These are phyloP conservation scores for Rosa multiflora DNA, from an alignment of 306 rosid genomes.

Conservation along the genomic window DNA sequence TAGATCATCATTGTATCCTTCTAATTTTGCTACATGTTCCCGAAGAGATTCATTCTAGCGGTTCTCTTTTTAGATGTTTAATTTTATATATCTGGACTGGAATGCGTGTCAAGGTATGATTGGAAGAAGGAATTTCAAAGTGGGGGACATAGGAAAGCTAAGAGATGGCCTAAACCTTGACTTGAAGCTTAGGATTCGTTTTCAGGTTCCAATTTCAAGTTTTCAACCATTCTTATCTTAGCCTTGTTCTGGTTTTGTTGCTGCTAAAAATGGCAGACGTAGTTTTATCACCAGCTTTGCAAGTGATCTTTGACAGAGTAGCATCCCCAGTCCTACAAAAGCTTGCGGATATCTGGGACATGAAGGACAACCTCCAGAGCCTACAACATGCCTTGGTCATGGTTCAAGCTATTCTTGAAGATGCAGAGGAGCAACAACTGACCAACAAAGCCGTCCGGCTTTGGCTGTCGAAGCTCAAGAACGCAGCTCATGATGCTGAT, in stretches of 20 bases:
- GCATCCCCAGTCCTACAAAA: constrained; percentile 9
- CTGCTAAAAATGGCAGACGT: background rate
- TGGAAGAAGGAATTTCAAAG: no score
- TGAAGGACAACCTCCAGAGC: background rate
- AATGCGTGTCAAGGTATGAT: no score
- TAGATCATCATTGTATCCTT: no score
- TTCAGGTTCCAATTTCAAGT: no score
- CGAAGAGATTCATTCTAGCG: no score
- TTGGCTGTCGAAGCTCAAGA: constrained; percentile 11
- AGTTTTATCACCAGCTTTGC: constrained; percentile 11
- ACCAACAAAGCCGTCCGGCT: background rate
- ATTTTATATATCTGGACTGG: no score
- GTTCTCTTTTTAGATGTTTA: no score
- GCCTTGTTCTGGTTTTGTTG: background rate
- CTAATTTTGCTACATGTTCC: no score
- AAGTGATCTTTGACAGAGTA: constrained; percentile 15
- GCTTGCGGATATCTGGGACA: background rate
- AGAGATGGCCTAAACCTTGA: no score
- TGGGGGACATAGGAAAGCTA: no score
- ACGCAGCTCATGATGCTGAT: background rate
- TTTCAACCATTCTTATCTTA: background rate
- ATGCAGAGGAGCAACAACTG: constrained; percentile 15
- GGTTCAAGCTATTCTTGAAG: constrained; percentile 19
- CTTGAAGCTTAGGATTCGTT: no score
- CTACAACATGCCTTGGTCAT: background rate